These are phyloP conservation scores for Claviceps maximensis DNA, from an alignment of 2,329 filamentous ascomycete species.

Conservation along the genomic window DNA sequence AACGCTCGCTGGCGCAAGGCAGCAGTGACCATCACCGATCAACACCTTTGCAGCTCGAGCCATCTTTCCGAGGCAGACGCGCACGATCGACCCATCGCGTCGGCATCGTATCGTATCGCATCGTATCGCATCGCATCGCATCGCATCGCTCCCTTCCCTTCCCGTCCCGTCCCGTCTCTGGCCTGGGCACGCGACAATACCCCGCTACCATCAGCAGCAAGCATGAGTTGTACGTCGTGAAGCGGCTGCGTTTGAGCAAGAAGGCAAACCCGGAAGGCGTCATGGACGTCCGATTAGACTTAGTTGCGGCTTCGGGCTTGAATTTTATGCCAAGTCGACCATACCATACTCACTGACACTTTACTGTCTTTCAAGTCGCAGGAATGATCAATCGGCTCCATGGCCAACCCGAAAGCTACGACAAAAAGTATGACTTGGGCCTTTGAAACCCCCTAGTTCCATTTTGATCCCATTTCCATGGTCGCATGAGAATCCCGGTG, in stretches of 20 bases:
- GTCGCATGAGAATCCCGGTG: background rate
- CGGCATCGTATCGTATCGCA: too few relatives aligned
- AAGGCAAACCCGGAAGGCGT: background rate
- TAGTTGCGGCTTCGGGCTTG: background rate
- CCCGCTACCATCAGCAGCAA: slow-evolving; percentile 16
- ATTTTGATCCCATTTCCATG: too few relatives aligned
- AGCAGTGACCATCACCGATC: background rate
- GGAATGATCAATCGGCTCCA: slow-evolving; percentile 92
- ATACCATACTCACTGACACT: background rate
- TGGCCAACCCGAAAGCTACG: slow-evolving; percentile 94
- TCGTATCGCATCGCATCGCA: too few relatives aligned
- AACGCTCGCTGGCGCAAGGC: background rate
- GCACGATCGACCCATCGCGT: background rate
- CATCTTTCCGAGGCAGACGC: background rate
- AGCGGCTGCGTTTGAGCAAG: background rate
- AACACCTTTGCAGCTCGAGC: background rate
- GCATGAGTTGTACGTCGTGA: slow-evolving; percentile 21
- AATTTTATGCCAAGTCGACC: background rate
- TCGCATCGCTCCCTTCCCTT: background rate
- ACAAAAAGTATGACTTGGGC: slow-evolving; percentile 65
- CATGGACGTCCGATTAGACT: background rate
- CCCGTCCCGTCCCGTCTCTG: too few relatives aligned
- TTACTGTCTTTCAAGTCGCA: slow-evolving; percentile 42
- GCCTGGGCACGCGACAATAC: slow-evolving; percentile 9
- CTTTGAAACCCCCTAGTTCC: slow-evolving; percentile 12